These are phyloP conservation scores for Mrakia frigida DNA, from an alignment of 768 basidiomycete species.

Conservation along the genomic window DNA sequence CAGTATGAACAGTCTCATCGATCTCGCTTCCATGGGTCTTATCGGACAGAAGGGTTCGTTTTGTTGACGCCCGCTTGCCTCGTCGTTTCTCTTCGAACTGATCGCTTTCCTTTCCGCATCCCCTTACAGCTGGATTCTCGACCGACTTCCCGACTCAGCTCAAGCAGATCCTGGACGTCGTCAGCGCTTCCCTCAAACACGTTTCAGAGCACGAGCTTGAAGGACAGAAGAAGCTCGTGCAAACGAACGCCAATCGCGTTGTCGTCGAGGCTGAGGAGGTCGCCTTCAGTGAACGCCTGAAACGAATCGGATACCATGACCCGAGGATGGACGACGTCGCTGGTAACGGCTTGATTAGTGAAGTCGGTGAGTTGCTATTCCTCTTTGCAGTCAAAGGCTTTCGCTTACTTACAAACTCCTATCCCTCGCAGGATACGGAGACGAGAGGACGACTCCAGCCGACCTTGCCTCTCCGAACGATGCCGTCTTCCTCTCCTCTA, in stretches of 20 bases:
- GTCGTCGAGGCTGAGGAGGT: slow-evolving; percentile 33
- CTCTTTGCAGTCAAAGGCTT: no score
- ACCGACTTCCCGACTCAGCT: slow-evolving; percentile 41
- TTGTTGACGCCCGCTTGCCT: not conserved
- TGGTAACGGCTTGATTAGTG: slow-evolving; percentile 79
- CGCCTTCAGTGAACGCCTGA: slow-evolving; percentile 49
- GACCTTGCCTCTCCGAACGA: slow-evolving; percentile 37
- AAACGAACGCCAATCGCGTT: not conserved
- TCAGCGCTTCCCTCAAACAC: slow-evolving; percentile 62
- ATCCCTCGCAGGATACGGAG: slow-evolving; percentile 26
- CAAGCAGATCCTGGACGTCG: slow-evolving; percentile 63
- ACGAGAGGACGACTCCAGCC: slow-evolving; percentile 34
- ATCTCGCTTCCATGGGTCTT: slow-evolving; percentile 86
- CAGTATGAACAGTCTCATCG: slow-evolving; percentile 57
- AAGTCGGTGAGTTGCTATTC: slow-evolving; percentile 63
- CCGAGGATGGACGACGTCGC: slow-evolving; percentile 76
- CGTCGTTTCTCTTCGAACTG: no score
- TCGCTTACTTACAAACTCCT: no score
- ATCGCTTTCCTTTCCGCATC: not conserved
- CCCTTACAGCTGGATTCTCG: slow-evolving; percentile 65
- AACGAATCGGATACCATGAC: slow-evolving; percentile 73
- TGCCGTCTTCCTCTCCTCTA: slow-evolving; percentile 37
- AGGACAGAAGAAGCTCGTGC: slow-evolving; percentile 31
- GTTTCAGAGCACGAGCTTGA: slow-evolving; percentile 51
- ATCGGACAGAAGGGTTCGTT: slow-evolving; percentile 83